Percentiles rank a stretch among this genome's conserved stretches.
Conservation (phyloP, 208 protist genomes). For the Porcisia hertigi region DNA sequence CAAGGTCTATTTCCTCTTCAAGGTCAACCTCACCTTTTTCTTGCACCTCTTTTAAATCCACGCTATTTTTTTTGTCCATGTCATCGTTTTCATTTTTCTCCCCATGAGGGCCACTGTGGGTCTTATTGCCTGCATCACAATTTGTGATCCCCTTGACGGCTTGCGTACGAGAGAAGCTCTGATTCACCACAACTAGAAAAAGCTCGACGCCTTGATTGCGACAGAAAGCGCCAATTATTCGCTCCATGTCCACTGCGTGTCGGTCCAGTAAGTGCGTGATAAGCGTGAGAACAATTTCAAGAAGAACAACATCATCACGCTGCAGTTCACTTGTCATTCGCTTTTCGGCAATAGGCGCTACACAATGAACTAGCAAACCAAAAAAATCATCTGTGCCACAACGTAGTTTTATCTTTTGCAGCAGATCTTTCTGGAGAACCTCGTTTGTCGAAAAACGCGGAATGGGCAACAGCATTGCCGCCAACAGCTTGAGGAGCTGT, state of each 20-base stretch:
- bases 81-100: neutral
- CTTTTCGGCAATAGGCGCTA: constrained; percentile 77
- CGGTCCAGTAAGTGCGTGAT: constrained; percentile 65
- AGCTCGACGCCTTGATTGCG: constrained; percentile 85
- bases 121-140: neutral
- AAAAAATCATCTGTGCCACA: constrained; percentile 89
- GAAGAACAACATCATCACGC: constrained; percentile 64
- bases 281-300: constrained; percentile 80
- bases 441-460: constrained; percentile 60
- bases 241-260: constrained; percentile 33
- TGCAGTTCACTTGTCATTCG: constrained; percentile 45
- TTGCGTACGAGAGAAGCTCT: constrained; percentile 69
- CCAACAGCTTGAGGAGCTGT: constrained; percentile 80
- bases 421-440: constrained; percentile 58
- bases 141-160: neutral
- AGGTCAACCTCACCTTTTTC: no score
- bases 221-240: constrained; percentile 73
- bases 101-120: neutral
- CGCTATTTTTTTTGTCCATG: neutral
- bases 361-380: constrained; percentile 72
- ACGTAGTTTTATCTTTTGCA: constrained; percentile 57
- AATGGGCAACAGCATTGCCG: constrained; percentile 69
- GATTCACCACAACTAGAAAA: constrained; percentile 82
- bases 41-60: neutral
- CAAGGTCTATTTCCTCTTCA: neutral